Percentiles rank a stretch among this genome's conserved stretches.
These are phyloP conservation scores for Bolboschoenoplectus hybrid DNA, from an alignment of 202 grass and related monocot genomes.

Conservation along the genomic window DNA sequence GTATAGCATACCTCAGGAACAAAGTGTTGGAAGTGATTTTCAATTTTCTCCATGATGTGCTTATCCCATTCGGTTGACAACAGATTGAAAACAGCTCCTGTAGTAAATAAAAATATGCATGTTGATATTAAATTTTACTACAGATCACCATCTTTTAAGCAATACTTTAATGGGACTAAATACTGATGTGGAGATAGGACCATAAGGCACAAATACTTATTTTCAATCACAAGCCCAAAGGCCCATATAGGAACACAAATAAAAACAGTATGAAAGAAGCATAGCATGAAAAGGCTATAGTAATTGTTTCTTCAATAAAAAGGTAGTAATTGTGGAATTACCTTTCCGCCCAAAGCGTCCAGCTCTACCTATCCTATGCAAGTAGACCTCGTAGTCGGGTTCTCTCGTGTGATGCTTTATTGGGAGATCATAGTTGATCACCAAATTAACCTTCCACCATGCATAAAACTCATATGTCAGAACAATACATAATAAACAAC, in stretches of 20 bases:
- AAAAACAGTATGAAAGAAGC: not conserved
- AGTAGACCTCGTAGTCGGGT: conserved; percentile 88
- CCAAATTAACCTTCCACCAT: conserved; percentile 75
- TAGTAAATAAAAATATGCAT: conserved; percentile 26
- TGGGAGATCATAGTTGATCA: conserved; percentile 94
- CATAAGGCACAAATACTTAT: not conserved
- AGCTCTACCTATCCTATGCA: conserved; percentile 94
- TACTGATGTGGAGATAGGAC: not conserved
- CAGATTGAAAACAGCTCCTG: conserved; percentile 93
- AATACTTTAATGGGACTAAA: not conserved
- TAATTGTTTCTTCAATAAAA: no score
- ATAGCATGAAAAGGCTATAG: not conserved
- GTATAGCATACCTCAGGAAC: conserved; percentile 55
- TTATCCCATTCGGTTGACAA: conserved; percentile 59
- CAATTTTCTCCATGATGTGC: conserved; percentile 75
- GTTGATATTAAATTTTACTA: conserved; percentile 19
- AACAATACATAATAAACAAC: not conserved
- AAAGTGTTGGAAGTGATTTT: conserved; percentile 66
- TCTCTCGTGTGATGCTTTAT: conserved; percentile 58
- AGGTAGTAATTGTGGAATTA: conserved; percentile 35
- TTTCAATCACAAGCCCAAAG: not conserved
- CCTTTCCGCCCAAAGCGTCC: conserved; percentile 92
- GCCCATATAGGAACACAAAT: not conserved
- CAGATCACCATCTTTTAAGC: not conserved
- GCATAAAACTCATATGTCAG: conserved; percentile 34